phyloP scores from a whole-genome alignment of 179 eudicot genomes.

The Gypsophila paniculata region DNA sequence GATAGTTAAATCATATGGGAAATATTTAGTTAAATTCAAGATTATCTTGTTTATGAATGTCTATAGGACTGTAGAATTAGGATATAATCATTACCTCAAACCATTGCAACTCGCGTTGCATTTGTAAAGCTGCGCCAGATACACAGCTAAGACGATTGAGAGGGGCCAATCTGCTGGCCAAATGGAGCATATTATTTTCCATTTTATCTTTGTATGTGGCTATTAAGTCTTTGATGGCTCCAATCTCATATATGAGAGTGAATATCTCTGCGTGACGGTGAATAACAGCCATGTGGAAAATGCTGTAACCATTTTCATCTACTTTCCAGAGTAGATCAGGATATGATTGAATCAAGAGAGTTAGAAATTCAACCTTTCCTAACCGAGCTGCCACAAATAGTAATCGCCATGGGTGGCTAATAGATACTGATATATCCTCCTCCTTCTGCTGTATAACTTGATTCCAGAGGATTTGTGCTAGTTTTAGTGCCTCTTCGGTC shows the following conservation, averaged over 20 bases:
- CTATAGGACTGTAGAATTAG: too few relatives aligned
- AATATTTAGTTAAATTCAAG: too few relatives aligned
- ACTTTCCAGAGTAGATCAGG: slow-evolving; percentile 41
- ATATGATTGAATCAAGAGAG: slow-evolving; percentile 20
- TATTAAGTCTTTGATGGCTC: slow-evolving; percentile 33
- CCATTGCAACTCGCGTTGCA: slow-evolving; percentile 43
- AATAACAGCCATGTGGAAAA: slow-evolving; percentile 36
- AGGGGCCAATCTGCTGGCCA: slow-evolving; percentile 37
- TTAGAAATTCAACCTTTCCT: slow-evolving; percentile 29
- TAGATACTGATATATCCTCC: slow-evolving; percentile 19
- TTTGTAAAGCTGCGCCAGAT: slow-evolving; percentile 43
- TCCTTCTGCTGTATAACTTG: slow-evolving; percentile 21
- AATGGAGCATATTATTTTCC: slow-evolving; percentile 37
- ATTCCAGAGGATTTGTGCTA: slow-evolving; percentile 25
- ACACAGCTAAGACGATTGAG: slow-evolving; percentile 32
- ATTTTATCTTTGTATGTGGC: slow-evolving; percentile 32
- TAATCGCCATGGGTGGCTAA: slow-evolving; percentile 26
- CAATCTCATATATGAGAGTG: slow-evolving; percentile 33
- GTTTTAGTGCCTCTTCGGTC: slow-evolving; percentile 7
- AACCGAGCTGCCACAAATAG: slow-evolving; percentile 25
- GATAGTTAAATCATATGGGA: neutral
- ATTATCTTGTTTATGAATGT: too few relatives aligned
- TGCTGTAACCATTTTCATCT: slow-evolving; percentile 29
- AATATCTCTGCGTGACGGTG: slow-evolving; percentile 38
- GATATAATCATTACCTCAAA: slow-evolving; percentile 27